phyloP scores from a whole-genome alignment of 2,329 filamentous ascomycete genomes.

The Aureobasidium uvarum region DNA sequence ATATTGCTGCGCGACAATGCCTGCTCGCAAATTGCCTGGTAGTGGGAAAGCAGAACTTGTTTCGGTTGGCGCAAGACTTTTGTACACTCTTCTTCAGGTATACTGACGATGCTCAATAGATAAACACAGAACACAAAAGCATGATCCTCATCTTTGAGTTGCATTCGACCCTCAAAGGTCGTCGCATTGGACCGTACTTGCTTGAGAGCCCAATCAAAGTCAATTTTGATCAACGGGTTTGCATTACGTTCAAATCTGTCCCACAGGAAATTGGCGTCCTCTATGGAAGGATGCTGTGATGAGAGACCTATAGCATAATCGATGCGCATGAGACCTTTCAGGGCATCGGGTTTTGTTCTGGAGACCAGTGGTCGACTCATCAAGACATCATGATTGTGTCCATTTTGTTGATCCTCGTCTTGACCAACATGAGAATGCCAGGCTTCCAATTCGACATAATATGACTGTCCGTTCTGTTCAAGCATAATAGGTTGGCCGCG shows the following conservation, averaged over 20 bases:
- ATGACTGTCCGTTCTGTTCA: constrained; percentile 5
- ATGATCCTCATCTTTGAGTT: constrained; percentile 7
- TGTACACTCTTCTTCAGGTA: constrained; percentile 24
- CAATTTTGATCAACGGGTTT: constrained; percentile 25
- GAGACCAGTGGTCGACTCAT: constrained; percentile 13
- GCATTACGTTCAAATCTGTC: constrained; percentile 19
- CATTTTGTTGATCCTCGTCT: background rate
- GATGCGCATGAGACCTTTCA: background rate
- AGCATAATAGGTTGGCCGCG: constrained; percentile 5
- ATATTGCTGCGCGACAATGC: constrained; percentile 19
- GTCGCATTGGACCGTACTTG: background rate
- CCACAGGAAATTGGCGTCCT: constrained; percentile 19
- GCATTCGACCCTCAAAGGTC: background rate
- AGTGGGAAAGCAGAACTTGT: background rate
- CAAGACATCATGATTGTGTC: constrained; percentile 3
- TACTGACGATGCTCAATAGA: constrained; percentile 22
- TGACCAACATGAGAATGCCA: constrained; percentile 5
- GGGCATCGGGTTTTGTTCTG: constrained; percentile 4
- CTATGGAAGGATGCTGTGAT: background rate
- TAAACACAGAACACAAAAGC: constrained; percentile 12
- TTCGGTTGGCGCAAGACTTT: background rate
- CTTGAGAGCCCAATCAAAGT: constrained; percentile 21
- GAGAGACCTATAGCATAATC: background rate
- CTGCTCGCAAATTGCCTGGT: constrained; percentile 19
- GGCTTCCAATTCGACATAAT: constrained; percentile 9